These are phyloP conservation scores for Thraustochytrium striatum DNA, from an alignment of 352 stramenopile species.

Conservation along the genomic window DNA sequence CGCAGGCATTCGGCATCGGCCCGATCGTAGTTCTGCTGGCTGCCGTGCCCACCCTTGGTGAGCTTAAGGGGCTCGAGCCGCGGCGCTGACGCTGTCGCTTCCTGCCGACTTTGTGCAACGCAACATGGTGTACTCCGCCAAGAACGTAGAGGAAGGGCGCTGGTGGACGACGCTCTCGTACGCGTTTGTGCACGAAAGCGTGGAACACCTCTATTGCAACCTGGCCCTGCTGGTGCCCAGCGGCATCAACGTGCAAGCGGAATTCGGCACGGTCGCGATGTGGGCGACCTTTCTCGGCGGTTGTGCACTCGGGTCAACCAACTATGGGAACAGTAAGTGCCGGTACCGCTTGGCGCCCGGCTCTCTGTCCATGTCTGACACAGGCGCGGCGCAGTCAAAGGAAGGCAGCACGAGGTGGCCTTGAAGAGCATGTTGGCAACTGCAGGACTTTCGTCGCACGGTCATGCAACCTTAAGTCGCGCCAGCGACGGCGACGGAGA, in stretches of 20 bases:
- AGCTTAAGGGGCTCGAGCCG: conserved; percentile 7
- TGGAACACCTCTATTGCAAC: conserved; percentile 12
- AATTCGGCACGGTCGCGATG: conserved; percentile 19
- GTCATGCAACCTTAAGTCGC: no score
- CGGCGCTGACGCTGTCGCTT: conserved; percentile 12
- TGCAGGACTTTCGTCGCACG: no score
- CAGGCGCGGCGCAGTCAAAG: no score
- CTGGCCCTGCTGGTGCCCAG: conserved; percentile 28
- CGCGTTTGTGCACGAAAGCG: conserved; percentile 17
- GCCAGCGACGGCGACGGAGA: no score
- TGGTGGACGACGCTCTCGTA: conserved; percentile 38
- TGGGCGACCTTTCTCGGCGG: conserved; percentile 19
- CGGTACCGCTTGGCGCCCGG: no score
- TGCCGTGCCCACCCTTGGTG: background rate
- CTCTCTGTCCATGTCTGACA: no score
- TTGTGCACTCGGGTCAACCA: background rate
- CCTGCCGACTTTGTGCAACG: background rate
- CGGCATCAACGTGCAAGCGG: conserved; percentile 19
- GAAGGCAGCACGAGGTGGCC: no score
- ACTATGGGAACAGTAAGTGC: conserved; percentile 3
- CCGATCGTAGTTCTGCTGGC: conserved; percentile 15
- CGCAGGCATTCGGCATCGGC: conserved; percentile 7
- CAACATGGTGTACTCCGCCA: conserved; percentile 23
- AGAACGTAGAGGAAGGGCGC: conserved; percentile 1
- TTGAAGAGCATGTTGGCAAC: no score